Percentiles rank a stretch among this genome's conserved stretches.
phyloP scores from a whole-genome alignment of 2,329 filamentous ascomycete species.

The Thelonectria olida region DNA sequence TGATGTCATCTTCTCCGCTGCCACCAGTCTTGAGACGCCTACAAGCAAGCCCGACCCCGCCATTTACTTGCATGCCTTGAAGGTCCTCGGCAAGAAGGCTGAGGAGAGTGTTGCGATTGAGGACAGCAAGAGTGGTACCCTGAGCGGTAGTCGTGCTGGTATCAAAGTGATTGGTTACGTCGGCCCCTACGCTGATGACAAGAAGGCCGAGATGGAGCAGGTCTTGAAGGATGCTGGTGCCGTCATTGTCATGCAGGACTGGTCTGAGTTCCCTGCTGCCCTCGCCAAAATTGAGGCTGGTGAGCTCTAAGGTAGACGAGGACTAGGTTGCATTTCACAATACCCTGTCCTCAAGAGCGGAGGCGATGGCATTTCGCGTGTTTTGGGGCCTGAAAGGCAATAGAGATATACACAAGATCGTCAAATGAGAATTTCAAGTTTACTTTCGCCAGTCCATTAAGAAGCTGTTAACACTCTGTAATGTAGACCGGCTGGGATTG shows the following conservation, averaged over 20 bases:
- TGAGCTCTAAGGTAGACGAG: constrained; percentile 36
- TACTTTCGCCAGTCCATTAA: constrained; percentile 70
- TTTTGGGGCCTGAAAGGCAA: constrained; percentile 8
- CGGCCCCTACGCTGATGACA: constrained; percentile 73
- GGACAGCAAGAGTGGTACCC: constrained; percentile 87
- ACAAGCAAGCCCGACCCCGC: constrained; percentile 92
- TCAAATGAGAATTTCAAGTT: constrained; percentile 25
- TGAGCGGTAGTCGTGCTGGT: constrained; percentile 76
- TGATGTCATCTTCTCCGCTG: constrained; percentile 82
- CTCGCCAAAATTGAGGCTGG: constrained; percentile 58
- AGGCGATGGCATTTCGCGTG: constrained; percentile 1
- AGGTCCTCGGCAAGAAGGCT: constrained; percentile 76
- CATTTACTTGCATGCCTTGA: constrained; percentile 82
- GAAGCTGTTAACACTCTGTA: constrained; percentile 93
- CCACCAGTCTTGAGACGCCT: constrained; percentile 79
- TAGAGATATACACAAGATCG: constrained; percentile 28
- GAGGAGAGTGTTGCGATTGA: constrained; percentile 83
- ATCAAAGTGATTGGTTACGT: constrained; percentile 89
- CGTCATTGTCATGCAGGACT: constrained; percentile 68
- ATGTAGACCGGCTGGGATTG: constrained; percentile 83
- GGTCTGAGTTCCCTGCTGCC: constrained; percentile 62
- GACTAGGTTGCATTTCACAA: constrained; percentile 15
- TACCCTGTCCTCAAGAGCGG: constrained; percentile 31
- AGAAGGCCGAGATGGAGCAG: constrained; percentile 72
- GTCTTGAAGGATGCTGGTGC: constrained; percentile 69